Evolutionary conservation across 768 basidiomycete species (phyloP).

Genomic region (Leccinum longicurvipes): DNA sequence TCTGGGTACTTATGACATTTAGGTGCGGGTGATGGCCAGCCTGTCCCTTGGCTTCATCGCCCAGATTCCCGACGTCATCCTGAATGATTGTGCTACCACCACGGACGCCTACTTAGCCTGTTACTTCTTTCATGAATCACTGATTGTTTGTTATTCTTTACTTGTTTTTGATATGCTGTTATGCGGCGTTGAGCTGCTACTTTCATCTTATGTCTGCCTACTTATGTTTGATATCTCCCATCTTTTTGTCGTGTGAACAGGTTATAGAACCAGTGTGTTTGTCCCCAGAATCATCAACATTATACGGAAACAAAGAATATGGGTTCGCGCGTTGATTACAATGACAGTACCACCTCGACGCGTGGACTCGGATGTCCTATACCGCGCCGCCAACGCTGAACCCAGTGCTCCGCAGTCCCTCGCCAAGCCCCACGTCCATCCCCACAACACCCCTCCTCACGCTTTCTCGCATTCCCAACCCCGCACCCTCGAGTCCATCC

Average conservation of each 20-base stretch:
- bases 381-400: not conserved
- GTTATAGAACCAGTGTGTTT: not conserved
- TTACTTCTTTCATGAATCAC: not conserved
- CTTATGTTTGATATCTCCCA: not conserved
- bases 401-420: slow-evolving; percentile 17
- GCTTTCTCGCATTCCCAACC: slow-evolving; percentile 39
- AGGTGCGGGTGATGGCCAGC: not conserved
- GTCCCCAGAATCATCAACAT: not conserved
- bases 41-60: not conserved
- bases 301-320: too few relatives aligned
- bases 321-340: too few relatives aligned
- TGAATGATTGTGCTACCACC: too few relatives aligned
- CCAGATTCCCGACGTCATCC: not conserved
- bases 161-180: not conserved
- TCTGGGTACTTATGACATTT: slow-evolving; percentile 26
- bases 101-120: too few relatives aligned
- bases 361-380: too few relatives aligned
- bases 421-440: slow-evolving; percentile 40
- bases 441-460: slow-evolving; percentile 38
- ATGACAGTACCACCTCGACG: too few relatives aligned
- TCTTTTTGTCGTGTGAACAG: not conserved
- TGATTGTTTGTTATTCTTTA: not conserved
- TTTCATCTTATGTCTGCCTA: not conserved
- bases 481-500: slow-evolving; percentile 50
- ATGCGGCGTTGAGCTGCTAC: slow-evolving; percentile 8